phyloP scores from a whole-genome alignment of 306 rosid genomes.

The Trichosanthes truncata region DNA sequence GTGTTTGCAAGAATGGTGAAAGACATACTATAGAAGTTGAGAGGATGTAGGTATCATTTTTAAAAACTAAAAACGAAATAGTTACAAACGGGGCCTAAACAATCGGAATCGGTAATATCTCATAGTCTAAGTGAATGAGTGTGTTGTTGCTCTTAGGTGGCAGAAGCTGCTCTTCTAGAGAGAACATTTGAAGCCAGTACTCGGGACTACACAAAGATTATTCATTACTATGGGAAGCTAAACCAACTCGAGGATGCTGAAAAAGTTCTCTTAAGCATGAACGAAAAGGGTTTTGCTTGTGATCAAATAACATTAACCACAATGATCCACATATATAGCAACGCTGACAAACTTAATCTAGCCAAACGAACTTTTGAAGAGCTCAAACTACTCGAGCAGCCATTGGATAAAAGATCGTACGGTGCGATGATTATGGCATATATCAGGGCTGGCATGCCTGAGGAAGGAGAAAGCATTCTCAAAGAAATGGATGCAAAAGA shows the following conservation, averaged over 20 bases:
- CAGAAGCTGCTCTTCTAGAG: constrained; percentile 58
- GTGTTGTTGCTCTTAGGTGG: constrained; percentile 41
- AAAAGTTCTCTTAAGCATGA: constrained; percentile 44
- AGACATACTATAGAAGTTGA: too few species aligned
- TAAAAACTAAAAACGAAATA: too few species aligned
- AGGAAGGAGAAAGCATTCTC: constrained; percentile 54
- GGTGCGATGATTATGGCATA: constrained; percentile 89
- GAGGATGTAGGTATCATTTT: too few species aligned
- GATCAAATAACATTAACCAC: constrained; percentile 79
- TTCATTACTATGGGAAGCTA: constrained; percentile 58
- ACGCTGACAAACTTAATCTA: constrained; percentile 48
- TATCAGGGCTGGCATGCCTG: constrained; percentile 68
- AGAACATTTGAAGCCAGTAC: constrained; percentile 59
- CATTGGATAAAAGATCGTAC: constrained; percentile 64
- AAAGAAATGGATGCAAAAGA: constrained; percentile 66
- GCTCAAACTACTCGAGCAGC: constrained; percentile 58
- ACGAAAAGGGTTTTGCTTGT: constrained; percentile 48
- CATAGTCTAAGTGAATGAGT: not conserved
- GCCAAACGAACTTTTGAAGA: constrained; percentile 75
- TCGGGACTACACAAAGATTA: constrained; percentile 75
- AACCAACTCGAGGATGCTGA: constrained; percentile 58
- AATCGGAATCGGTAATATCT: not conserved
- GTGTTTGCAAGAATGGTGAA: too few species aligned
- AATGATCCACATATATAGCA: constrained; percentile 76
- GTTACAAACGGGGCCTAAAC: not conserved